Conservation (phyloP, 225 moss, liverwort and hornwort genomes). For the Lunularia cruciata region DNA sequence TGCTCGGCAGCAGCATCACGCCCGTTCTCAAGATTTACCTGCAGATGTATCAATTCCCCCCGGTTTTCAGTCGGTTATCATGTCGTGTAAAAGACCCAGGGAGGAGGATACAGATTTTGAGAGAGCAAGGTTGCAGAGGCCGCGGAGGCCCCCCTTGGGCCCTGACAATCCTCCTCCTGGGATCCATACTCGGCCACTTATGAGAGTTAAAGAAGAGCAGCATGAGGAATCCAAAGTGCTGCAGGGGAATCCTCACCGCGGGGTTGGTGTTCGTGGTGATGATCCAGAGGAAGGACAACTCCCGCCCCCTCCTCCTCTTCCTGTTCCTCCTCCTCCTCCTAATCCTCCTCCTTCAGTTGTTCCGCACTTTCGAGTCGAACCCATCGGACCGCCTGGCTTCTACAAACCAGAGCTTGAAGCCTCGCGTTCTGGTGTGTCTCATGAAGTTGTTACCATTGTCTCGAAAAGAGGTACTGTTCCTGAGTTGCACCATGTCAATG, state of each 20-base stretch:
- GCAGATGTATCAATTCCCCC: slow-evolving; percentile 25
- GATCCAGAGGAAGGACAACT: slow-evolving; percentile 45
- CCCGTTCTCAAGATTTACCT: slow-evolving; percentile 25
- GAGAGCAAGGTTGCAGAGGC: slow-evolving; percentile 26
- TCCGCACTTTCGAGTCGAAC: slow-evolving; percentile 4
- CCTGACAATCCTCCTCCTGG: slow-evolving; percentile 6
- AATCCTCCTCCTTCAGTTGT: slow-evolving; percentile 17
- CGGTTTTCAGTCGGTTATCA: slow-evolving; percentile 23
- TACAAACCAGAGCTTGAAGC: slow-evolving; percentile 12
- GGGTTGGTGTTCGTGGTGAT: slow-evolving; percentile 17
- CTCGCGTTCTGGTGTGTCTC: background rate
- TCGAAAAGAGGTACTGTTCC: slow-evolving; percentile 1
- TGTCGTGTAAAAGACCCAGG: slow-evolving; percentile 37
- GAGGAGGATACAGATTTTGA: slow-evolving; percentile 34
- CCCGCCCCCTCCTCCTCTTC: slow-evolving; percentile 27
- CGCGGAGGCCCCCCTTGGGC: slow-evolving; percentile 26
- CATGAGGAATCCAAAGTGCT: slow-evolving; percentile 9
- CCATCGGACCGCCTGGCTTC: slow-evolving; percentile 21
- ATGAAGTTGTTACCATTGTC: background rate
- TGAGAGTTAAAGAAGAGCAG: slow-evolving; percentile 1
- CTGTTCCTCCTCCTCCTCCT: slow-evolving; percentile 7
- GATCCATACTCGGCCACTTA: slow-evolving; percentile 1
- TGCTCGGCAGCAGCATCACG: slow-evolving; percentile 6
- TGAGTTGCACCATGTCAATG: background rate
- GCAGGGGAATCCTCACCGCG: background rate